Percentiles rank a stretch among this genome's conserved stretches.
Evolutionary conservation across 306 rosid species (phyloP).

Genomic region (Rosa persica): DNA sequence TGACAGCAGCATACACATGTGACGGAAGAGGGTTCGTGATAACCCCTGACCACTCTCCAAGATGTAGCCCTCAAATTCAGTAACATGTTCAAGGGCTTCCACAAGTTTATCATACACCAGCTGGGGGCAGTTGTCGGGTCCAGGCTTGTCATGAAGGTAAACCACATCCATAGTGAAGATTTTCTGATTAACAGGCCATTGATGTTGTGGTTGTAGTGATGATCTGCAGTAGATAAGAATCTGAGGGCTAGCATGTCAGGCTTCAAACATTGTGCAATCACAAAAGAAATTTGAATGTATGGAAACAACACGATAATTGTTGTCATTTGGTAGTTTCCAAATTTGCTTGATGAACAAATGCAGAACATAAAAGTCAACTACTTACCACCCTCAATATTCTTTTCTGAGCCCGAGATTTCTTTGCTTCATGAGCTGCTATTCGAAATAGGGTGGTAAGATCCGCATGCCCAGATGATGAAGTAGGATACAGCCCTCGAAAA

Average conservation of each 20-base stretch:
- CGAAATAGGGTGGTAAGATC: constrained; percentile 82
- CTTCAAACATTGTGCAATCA: constrained; percentile 2
- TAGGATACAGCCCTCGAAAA: constrained; percentile 50
- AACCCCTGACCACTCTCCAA: constrained; percentile 90
- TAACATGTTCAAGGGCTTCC: constrained; percentile 83
- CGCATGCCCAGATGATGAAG: constrained; percentile 55
- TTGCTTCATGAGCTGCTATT: constrained; percentile 81
- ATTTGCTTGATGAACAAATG: constrained; percentile 9
- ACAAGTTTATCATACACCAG: constrained; percentile 79
- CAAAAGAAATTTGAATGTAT: not conserved
- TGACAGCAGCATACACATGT: constrained; percentile 53
- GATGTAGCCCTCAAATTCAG: constrained; percentile 89
- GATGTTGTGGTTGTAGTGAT: constrained; percentile 60
- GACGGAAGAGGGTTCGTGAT: constrained; percentile 67
- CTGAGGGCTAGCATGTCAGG: constrained; percentile 45
- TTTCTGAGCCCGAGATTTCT: constrained; percentile 62
- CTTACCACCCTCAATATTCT: constrained; percentile 83
- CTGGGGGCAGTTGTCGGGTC: constrained; percentile 95
- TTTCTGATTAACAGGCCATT: constrained; percentile 77
- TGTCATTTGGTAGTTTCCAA: not conserved
- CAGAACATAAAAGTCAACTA: constrained; percentile 10
- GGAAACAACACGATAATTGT: not conserved
- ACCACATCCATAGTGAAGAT: constrained; percentile 81
- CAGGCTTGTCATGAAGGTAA: constrained; percentile 96
- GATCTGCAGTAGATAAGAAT: constrained; percentile 92